Base-by-base conservation (phyloP, 768 basidiomycete genomes). In the Royoungia palumana region DNA sequence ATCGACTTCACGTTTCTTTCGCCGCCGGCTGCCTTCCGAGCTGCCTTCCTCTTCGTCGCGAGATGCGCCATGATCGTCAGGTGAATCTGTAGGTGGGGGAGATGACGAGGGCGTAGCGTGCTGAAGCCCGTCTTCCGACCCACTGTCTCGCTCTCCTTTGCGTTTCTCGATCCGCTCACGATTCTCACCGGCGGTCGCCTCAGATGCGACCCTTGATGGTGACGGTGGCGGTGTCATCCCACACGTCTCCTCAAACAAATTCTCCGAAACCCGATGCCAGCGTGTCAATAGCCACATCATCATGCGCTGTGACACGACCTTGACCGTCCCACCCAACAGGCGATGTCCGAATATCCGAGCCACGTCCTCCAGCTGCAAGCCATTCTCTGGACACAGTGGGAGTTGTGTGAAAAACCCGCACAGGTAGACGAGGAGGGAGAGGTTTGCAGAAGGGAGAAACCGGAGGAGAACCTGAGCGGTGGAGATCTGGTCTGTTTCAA, bases 361-460 rank as follows among this genome's bases (percentile, higher is more conserved):
- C 42, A 79, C 68, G 37, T 72, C 70, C 43, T 76, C 71, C 30
- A 73, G 61, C 6, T 71, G 62, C n/a, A 81, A 57, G 1, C 72
- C 71, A 50, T 81, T 80, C 37, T 76, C 75, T 1, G 77, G 73
- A 46, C 72, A 76, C 7, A 77, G 65, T 3, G 75, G 78, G 0
- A 79, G 60, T 53, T 81, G 78, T 1, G 75, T 74, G 56, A 79
- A 76, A 59, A 79, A 78, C 6, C 68, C 68, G 45, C 72, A 65
- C 28, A 79, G 68, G 55, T 79, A 77, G 35, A 67, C 57, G 41
- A 80, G 66, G 4, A 78, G 62, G 28, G 69, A 69, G 50, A 76
- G 66, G 44, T 69, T 62, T 12, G 65, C 54, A 2, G 65, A 64
- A 1, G 77, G 75, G 6, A 80, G 70, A 38, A 82, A 70, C 7